Conservation (phyloP, 2,329 filamentous ascomycete genomes). For the Alternaria novae-zelandiae region DNA sequence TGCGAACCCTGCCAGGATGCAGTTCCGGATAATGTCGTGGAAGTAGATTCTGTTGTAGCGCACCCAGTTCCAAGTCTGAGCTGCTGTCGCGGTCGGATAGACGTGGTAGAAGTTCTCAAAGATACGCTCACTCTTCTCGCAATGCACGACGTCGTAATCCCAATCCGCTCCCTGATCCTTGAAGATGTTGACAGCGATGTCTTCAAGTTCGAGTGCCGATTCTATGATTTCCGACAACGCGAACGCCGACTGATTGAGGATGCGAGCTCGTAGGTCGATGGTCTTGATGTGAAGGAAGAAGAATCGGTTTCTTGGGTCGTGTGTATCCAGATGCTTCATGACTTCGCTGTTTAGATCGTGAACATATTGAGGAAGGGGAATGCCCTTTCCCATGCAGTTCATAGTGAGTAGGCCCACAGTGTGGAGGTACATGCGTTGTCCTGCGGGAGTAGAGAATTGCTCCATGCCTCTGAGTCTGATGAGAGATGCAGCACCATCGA, state of each 20-base stretch:
- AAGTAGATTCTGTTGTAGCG: conserved; percentile 43
- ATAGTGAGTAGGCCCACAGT: conserved; percentile 34
- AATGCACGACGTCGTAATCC: conserved; percentile 29
- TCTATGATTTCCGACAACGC: conserved; percentile 31
- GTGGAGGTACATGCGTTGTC: conserved; percentile 43
- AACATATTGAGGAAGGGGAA: conserved; percentile 31
- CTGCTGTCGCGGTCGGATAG: conserved; percentile 33
- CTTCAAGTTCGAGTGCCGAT: conserved; percentile 34
- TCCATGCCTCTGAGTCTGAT: conserved; percentile 38
- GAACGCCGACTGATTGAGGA: conserved; percentile 22
- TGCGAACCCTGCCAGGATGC: conserved; percentile 34
- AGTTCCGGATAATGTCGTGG: conserved; percentile 45
- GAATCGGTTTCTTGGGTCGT: conserved; percentile 35
- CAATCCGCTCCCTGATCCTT: conserved; percentile 24
- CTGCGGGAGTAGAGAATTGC: conserved; percentile 38
- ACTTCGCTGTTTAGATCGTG: conserved; percentile 34
- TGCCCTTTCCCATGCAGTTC: conserved; percentile 36
- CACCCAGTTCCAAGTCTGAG: conserved; percentile 45
- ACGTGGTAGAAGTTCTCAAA: conserved; percentile 42
- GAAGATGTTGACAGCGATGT: conserved; percentile 27
- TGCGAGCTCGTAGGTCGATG: conserved; percentile 36
- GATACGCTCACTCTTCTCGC: conserved; percentile 12
- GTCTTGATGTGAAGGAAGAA: conserved; percentile 38
- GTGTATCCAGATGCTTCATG: conserved; percentile 21
- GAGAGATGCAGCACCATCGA: conserved; percentile 44